Evolutionary conservation across 768 basidiomycete genomes (phyloP), one percentile per base, ranked within the genome.

Genomic region (Nevesoporus exiguus): DNA sequence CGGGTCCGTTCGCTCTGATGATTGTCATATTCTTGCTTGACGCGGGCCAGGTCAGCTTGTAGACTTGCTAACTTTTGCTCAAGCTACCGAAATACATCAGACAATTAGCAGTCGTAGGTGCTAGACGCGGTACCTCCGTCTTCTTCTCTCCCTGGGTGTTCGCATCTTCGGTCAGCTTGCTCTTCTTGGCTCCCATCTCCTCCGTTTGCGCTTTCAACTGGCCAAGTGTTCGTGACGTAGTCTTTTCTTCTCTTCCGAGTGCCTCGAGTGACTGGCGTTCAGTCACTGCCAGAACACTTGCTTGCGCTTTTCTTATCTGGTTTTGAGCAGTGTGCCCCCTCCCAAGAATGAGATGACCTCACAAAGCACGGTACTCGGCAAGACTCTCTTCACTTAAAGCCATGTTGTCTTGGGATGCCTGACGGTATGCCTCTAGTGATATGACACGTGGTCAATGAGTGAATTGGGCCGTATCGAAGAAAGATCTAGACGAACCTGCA

Each of bases 231-330:
- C 93, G 82, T 8, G 74, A 68, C 0, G 83, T 66, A 0, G 85
- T 86, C 71, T 93, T 94, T 67, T 90, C 86, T 52, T 98, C 91
- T 50, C 95, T 84, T 14, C 77, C 77, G 7, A 95, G 78, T 0
- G 83, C 80, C 56, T 95, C 91, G 0, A 97, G 78, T 6, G 84
- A 77, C 63, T 97, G 93, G 1, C 97, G 87, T 70, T 98, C 94
- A 29, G 86, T 82, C 1, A 93, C 84, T 1, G 92, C 93, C 31
- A 88, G 80, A 2, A 88, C 72, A 58, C 85, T 90, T 15, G 94
- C 88, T 7, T 79, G 74, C 0, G 85, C 83, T 74, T 96, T 94
- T 36, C 94, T 96, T 57, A 24, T 47, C 29, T 7, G 36, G 39
- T 1, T 41, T 34, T 69, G 43, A 66, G 30, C 31, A 22, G 40